Conservation (phyloP, 2,329 filamentous ascomycete species). For the Hysterium pulicare region DNA sequence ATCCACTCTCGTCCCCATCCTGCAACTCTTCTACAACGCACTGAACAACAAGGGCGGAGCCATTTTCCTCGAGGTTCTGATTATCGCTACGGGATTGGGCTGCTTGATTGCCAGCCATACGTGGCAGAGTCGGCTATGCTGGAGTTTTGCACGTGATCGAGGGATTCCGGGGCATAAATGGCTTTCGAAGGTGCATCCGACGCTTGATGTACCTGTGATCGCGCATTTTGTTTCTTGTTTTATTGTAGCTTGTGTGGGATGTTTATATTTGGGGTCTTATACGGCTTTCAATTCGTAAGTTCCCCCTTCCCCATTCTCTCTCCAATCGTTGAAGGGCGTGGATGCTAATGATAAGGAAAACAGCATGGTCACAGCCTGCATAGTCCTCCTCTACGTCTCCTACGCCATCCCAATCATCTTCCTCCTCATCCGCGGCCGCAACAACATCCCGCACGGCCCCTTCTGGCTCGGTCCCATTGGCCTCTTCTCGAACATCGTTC, state of each 20-base stretch:
- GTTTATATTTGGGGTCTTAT: slow-evolving; percentile 43
- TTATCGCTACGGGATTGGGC: slow-evolving; percentile 48
- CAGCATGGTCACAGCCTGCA: slow-evolving; percentile 44
- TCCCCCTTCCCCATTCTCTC: not conserved
- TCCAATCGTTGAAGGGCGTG: not conserved
- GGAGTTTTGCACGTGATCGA: slow-evolving; percentile 52
- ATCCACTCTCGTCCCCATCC: slow-evolving; percentile 45
- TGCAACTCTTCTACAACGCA: slow-evolving; percentile 47
- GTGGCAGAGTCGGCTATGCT: slow-evolving; percentile 51
- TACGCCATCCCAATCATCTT: slow-evolving; percentile 45
- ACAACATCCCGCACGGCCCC: slow-evolving; percentile 42
- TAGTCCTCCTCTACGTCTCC: slow-evolving; percentile 38
- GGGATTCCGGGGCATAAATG: slow-evolving; percentile 46
- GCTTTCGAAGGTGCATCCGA: slow-evolving; percentile 40
- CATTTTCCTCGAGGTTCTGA: slow-evolving; percentile 45
- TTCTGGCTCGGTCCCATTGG: slow-evolving; percentile 49
- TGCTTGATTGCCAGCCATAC: slow-evolving; percentile 49
- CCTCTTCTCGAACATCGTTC: slow-evolving; percentile 41
- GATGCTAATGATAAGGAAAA: not conserved
- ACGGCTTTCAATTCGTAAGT: slow-evolving; percentile 42
- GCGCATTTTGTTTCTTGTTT: slow-evolving; percentile 44
- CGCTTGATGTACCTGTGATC: slow-evolving; percentile 44
- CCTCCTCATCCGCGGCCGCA: slow-evolving; percentile 44
- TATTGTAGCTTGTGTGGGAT: slow-evolving; percentile 46
- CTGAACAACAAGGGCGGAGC: slow-evolving; percentile 43